Conservation (phyloP, 2,329 filamentous ascomycete genomes). For the Grosmannia serpens region DNA sequence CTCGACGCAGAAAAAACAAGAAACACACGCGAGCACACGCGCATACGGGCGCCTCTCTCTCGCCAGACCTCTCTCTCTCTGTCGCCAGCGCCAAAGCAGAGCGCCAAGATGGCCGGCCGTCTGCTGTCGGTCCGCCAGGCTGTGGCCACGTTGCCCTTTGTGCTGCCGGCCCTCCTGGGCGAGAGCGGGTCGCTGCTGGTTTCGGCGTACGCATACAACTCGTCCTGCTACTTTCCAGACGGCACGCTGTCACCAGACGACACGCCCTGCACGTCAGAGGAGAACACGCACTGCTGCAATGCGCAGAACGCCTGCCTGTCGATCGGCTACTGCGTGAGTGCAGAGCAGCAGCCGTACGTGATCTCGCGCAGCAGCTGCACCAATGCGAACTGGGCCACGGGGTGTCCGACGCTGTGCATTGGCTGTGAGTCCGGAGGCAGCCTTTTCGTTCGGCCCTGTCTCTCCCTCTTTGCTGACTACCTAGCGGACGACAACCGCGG, state of each 20-base stretch:
- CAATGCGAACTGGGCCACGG: slow-evolving; percentile 7
- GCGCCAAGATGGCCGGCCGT: not conserved
- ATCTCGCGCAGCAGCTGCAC: slow-evolving; percentile 10
- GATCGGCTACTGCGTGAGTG: slow-evolving; percentile 7
- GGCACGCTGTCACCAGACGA: not conserved
- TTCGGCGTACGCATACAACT: not conserved
- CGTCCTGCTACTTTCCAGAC: slow-evolving; percentile 9
- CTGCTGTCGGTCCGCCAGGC: not conserved
- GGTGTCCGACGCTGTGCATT: slow-evolving; percentile 7
- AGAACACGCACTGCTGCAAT: slow-evolving; percentile 9
- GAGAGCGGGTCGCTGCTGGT: not conserved
- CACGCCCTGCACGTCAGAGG: slow-evolving; percentile 1
- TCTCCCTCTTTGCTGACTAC: not conserved
- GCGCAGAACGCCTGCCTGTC: slow-evolving; percentile 1
- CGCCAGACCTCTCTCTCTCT: not conserved
- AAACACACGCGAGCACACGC: too few relatives aligned
- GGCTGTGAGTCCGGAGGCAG: slow-evolving; percentile 2
- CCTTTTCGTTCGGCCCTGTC: too few relatives aligned
- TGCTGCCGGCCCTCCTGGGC: not conserved
- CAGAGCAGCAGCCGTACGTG: slow-evolving; percentile 6
- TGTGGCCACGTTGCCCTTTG: not conserved
- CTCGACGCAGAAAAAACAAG: too few relatives aligned
- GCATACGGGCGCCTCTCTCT: not conserved
- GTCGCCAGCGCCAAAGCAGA: too few relatives aligned
- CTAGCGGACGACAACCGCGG: not conserved